Evolutionary conservation across 192 early-diverging fungal species (phyloP), one percentile per base, ranked within the genome.

Genomic region (Backusella tuberculispora): DNA sequence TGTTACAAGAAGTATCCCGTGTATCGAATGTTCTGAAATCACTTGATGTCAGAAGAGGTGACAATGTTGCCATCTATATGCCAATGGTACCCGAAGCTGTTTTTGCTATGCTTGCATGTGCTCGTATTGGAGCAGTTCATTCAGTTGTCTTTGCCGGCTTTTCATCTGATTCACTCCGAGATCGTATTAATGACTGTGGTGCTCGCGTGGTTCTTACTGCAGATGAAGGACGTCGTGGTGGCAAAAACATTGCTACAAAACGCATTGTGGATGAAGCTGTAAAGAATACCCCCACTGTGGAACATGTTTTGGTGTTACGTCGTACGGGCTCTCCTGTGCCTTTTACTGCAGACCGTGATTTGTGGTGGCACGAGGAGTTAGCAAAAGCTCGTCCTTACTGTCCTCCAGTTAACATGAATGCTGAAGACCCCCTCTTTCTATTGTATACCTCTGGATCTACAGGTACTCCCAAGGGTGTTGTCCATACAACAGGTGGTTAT

Each of bases 61-160:
- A 98, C 82, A 93, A 89, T 14, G 96, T 98, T 38, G 95, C 93
- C 50, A 96, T 98, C 81, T 98, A 98, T 85, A 94, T 98, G 94
- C 97, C 96, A 50, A 97, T 97, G 95, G 89, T 95, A 37, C 97
- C 97, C 50, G 96, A 97, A 83, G 96, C 97, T 34, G 89, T 91
- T 9, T 86, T 95, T 45, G 90, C 96, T 12, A 94, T 98, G 90
- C 87, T 98, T 29, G 97, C 97, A 40, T 97, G 96, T 80, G 95
- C 97, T 14, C 87, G 96, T 41, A 92, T 98, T 53, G 96, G 97
- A 50, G 89, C 93, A 10, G 84, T 97, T 19, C 97, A 98, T 87
- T 91, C 91, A 10, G 97, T 98, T 38, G 92, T 98, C 66, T 98
- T 98, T 89, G 97, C 97, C 7, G 97, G 97, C n/a, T 98, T 98